These are phyloP conservation scores for Magnolia sinica DNA, from an alignment of 164 flowering plant genomes.

Conservation along the genomic window DNA sequence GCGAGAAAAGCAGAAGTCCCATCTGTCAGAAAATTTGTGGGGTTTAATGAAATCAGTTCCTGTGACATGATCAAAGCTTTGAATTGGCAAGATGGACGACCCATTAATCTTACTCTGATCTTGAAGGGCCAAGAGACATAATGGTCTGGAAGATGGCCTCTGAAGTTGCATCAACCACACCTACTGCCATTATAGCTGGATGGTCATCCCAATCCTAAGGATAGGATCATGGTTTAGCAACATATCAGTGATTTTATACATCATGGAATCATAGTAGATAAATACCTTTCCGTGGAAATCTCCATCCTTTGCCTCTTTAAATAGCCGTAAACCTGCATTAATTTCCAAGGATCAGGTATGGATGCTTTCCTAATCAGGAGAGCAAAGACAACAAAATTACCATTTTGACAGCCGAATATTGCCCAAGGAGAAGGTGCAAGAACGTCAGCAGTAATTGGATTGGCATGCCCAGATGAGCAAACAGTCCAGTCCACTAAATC, in stretches of 20 bases:
- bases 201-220: slow-evolving; percentile 73
- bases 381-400: slow-evolving; percentile 25
- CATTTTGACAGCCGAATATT: slow-evolving; percentile 92
- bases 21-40: slow-evolving; percentile 49
- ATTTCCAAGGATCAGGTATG: slow-evolving; percentile 4
- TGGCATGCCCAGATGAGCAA: slow-evolving; percentile 39
- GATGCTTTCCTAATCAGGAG: slow-evolving; percentile 3
- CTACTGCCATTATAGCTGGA: slow-evolving; percentile 97
- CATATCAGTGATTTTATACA: background rate
- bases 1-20: slow-evolving; percentile 75
- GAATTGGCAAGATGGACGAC: slow-evolving; percentile 1
- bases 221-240: slow-evolving; percentile 19
- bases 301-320: slow-evolving; percentile 81
- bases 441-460: slow-evolving; percentile 68
- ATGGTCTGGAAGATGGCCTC: slow-evolving; percentile 75
- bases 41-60: background rate
- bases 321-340: slow-evolving; percentile 69
- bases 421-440: slow-evolving; percentile 90
- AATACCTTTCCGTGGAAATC: slow-evolving; percentile 42
- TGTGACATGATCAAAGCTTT: background rate
- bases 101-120: slow-evolving; percentile 71
- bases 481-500: slow-evolving; percentile 53
- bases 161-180: slow-evolving; percentile 77
- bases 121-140: slow-evolving; percentile 85
- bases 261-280: slow-evolving; percentile 1